Evolutionary conservation across 1,139 yeast genomes (phyloP), one percentile per base, ranked within the genome.

Genomic region (Candida gigantensis): DNA sequence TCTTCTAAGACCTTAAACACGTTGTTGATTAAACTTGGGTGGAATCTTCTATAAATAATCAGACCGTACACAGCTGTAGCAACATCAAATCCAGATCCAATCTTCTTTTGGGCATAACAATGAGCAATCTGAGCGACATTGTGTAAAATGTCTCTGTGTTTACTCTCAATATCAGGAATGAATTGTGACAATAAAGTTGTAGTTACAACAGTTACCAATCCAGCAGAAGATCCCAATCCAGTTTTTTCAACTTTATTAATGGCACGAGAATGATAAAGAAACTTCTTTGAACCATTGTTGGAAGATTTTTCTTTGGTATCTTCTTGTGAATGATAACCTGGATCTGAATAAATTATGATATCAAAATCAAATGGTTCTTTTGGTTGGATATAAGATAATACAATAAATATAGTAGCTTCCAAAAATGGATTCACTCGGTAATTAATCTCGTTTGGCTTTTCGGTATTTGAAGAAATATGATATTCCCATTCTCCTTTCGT

Each of bases 81-180:
- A 28, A 94, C 95, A 55, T 92, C 98, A 58, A 92, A 92, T 0
- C 98, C 98, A 3, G 96, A 87, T 0, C 98, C 98, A 18, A 92
- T 81, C 58, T 94, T 94, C 30, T 87, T 86, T 57, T 92, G 98
- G 2, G 98, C 97, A 39, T 77, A 75, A 57, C 97, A 90, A 57
- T 92, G 98, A 1, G 96, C 85, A 9, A 87, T 67, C 55, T 92
- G 98, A 0, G 97, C 79, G 23, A 88, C 62, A 50, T 88, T 90
- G 58, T 92, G 97, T 19, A 92, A 67, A 4, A 68, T 43, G 39
- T 72, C 64, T 9, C 69, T 51, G 14, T 30, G 10, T 7, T 40
- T 33, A 3, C 40, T 24, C 3, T 41, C 37, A 2, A 44, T 34
- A 6, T 53, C 53, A 1, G 59, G 52, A 5, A 53, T 50, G 47